Base-by-base conservation (phyloP, 116 monocot genomes). In the Cymodocea nodosa region DNA sequence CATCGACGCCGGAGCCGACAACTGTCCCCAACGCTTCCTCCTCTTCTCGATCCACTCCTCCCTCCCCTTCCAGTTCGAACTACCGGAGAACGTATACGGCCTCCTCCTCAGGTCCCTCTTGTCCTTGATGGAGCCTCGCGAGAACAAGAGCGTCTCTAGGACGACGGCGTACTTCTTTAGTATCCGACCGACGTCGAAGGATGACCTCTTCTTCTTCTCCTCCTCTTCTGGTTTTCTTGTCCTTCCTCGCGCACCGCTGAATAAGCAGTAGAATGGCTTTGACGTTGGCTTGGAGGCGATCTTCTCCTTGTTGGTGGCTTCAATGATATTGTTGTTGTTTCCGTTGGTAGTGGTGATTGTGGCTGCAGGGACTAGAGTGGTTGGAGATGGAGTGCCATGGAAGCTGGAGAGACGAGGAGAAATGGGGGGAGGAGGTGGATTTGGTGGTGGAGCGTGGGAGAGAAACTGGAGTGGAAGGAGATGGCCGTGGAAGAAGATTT, bases 1-100 rank as follows among this genome's bases (percentile, higher is more conserved):
- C 79, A 83, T 83, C 2, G 90, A 90, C 18, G 78, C 81, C 25
- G 95, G 95, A 0, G 87, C 85, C 0, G 87, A 89, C 34, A 79
- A 53, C 60, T 82, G 73, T 1, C 78, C 76, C 34, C 77, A 68
- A 35, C 70, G 76, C 78, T 51, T 69, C 50, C 69, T 56, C 63
- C 62, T 39, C 63, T 36, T 64, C 68, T 68, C 68, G 6, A 68
- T 51, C 70, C 50, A 59, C 59, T 70, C 58, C 6, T 75, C 77
- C 48, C 73, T 62, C 39, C 71, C 67, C 56, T 53, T 64, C 4
- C 51, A 39, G 57, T 75, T 83, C 5, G 75, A 59, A 39, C 67
- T 76, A 6, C 71, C 84, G 15, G 89, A 77, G 73, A 84, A 89
- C 11, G 89, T 84, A 63, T 82, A 71, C 1, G 82, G 84, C 67